Percentiles rank a stretch among this genome's conserved stretches.
Evolutionary conservation across 768 basidiomycete species (phyloP).

Genomic region (Leccinellum luteum): DNA sequence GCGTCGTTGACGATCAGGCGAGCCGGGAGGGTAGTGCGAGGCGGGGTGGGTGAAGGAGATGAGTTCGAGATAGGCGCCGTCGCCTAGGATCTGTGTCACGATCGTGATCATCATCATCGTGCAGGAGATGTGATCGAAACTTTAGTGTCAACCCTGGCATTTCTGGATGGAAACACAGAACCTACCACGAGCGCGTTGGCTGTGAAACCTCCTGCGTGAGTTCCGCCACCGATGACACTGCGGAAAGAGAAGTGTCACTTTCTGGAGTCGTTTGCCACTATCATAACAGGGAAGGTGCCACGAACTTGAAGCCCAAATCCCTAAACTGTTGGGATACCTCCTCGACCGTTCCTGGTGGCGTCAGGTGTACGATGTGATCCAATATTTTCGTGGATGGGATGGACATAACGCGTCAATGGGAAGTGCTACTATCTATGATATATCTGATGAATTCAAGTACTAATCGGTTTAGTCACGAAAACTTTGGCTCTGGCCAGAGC

Average conservation of each 20-base stretch:
- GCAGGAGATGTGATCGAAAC: neutral
- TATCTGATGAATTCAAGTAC: neutral
- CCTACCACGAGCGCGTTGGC: constrained; percentile 63
- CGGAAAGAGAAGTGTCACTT: neutral
- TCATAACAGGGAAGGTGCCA: neutral
- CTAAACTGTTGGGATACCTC: constrained; percentile 51
- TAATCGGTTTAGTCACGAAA: neutral
- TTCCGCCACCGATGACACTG: constrained; percentile 67
- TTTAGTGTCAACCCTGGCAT: neutral
- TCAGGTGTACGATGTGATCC: constrained; percentile 74
- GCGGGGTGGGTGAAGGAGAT: constrained; percentile 60
- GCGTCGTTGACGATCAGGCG: constrained; percentile 43
- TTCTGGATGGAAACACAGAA: neutral
- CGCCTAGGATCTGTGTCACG: constrained; percentile 28
- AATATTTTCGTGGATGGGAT: constrained; percentile 41
- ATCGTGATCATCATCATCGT: neutral
- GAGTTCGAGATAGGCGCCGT: constrained; percentile 66
- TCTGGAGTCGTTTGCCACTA: neutral
- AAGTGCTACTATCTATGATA: neutral
- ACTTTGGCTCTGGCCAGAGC: neutral
- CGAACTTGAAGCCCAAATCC: constrained; percentile 66
- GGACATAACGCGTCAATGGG: constrained; percentile 14
- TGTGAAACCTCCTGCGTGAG: constrained; percentile 60
- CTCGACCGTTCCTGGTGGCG: constrained; percentile 56
- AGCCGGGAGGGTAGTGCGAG: constrained; percentile 50